A percentile compares a stretch with the other conserved stretches of the same genome.
These are phyloP conservation scores for Fistulinella prunicolor DNA, from an alignment of 768 basidiomycete species.

Conservation along the genomic window DNA sequence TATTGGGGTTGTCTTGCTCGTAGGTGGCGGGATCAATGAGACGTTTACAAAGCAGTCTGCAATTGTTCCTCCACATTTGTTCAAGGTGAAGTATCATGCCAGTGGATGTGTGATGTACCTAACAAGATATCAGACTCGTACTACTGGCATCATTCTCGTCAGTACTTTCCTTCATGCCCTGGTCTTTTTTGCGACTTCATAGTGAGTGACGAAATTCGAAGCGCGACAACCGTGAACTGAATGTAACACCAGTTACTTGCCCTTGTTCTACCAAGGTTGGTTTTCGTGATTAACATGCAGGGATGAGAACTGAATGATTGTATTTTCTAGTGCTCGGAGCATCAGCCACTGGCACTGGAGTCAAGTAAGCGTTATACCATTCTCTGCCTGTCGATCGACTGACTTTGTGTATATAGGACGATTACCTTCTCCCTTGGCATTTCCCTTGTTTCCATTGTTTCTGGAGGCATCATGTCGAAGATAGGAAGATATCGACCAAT, in stretches of 20 bases:
- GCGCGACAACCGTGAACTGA: neutral
- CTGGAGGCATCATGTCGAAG: conserved; percentile 57
- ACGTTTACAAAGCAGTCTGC: conserved; percentile 60
- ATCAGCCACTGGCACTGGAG: conserved; percentile 62
- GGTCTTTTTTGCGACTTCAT: conserved; percentile 51
- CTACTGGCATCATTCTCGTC: conserved; percentile 59
- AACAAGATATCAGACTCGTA: conserved; percentile 53
- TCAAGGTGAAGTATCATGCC: conserved; percentile 43
- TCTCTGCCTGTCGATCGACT: neutral
- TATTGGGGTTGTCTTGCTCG: conserved; percentile 52
- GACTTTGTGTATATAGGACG: conserved; percentile 54
- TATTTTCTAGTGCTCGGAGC: conserved; percentile 48
- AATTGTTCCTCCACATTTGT: conserved; percentile 71
- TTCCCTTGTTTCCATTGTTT: conserved; percentile 49
- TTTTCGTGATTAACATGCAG: neutral
- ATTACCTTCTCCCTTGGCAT: conserved; percentile 66
- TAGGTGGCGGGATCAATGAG: conserved; percentile 58
- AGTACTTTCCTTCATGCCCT: conserved; percentile 61
- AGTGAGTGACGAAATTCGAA: conserved; percentile 14
- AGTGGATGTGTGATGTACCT: neutral
- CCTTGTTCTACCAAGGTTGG: conserved; percentile 67
- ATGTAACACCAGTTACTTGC: conserved; percentile 47
- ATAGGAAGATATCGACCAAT: conserved; percentile 56
- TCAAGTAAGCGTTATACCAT: conserved; percentile 44
- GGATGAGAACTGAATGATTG: neutral